Evolutionary conservation across 2,329 filamentous ascomycete species (phyloP), one percentile per base, ranked within the genome.

Genomic region (Volutella citrinella): DNA sequence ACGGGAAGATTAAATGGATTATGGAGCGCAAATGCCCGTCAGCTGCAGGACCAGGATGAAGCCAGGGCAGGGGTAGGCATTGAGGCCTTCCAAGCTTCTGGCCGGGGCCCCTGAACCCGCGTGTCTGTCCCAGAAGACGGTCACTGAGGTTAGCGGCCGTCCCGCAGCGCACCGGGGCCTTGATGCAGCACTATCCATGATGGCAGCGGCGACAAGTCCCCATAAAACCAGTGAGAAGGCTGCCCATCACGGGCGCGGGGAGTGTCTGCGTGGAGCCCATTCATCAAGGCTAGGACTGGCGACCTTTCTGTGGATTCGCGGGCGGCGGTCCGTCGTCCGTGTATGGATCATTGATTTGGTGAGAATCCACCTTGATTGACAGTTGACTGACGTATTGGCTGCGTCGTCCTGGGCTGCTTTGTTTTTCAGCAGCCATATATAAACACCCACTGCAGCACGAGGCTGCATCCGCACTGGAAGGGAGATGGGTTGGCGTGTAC

Each of bases 101-200:
- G 27, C 23, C 32, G 32, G 34, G 36, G 40, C 48, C 42, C 43
- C 37, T 45, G 38, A 42, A 47, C 51, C 40, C 40, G 42, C 42
- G 50, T 54, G 50, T 47, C 48, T 45, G 40, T 53, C 53, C 53
- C 53, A 55, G 47, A 43, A 46, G 38, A 50, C 41, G 39, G 51
- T 53, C 43, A 54, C 52, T 48, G 48, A 54, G 49, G 48, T 52
- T 54, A 54, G 52, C 47, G 51, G 51, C 53, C 51, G 35, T 51
- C 13, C 34, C 28, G n/a, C 46, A 42, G 46, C 42, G 43, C 40
- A 39, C 28, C 47, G 45, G 49, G 47, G 43, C 51, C 45, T 52
- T 55, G 51, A 56, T 50, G 48, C 50, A 54, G n/a, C n/a, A n/a
- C n/a, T n/a, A n/a, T n/a, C n/a, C n/a, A n/a, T n/a, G n/a, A n/a